Evolutionary conservation across 352 stramenopile species (phyloP), one percentile per base, ranked within the genome.

Genomic region (Blastocystis sp.): DNA sequence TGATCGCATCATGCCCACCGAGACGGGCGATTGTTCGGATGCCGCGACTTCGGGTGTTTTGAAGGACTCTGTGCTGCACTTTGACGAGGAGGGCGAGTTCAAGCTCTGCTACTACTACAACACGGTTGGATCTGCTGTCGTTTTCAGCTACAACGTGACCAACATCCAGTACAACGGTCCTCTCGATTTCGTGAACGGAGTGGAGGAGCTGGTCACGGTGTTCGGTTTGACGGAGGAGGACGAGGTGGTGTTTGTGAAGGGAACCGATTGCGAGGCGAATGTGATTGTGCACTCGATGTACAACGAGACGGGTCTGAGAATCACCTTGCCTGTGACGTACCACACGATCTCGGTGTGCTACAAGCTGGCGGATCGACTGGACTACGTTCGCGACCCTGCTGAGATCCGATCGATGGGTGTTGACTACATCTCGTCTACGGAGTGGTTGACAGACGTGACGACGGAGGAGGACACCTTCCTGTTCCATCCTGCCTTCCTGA

Each of bases 81-180:
- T 84, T 47, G 26, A 29, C 45, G 56, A 11, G 54, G 73, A 50
- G 53, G 73, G 73, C 56, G 29, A 34, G 20, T 84, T 84, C 73
- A 50, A 7, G 15, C 50, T 84, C 53, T 84, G 73, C 56, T 84
- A 84, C 73, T 84, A 84, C 73, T 84, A 84, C 50, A 55, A 50
- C 23, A 61, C 3, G 4, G 73, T 84, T 13, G 73, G 73, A 26
- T 43, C 47, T 23, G 26, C 54, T 20, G 50, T 69, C 18, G 50
- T 84, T n/a, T 26, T 41, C 26, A 29, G 45, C 43, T 34, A 69
- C 15, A 3, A 11, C 23, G 73, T 84, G 45, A 56, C 20, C 20
- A 37, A 64, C 20, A 68, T 84, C 8, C 45, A n/a, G 45, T 84
- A 84, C 50, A 8, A 47, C n/a, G 73, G 73, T 68, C 34, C 73